These are phyloP conservation scores for Salix udensis DNA, from an alignment of 345 rosid species.

Conservation along the genomic window DNA sequence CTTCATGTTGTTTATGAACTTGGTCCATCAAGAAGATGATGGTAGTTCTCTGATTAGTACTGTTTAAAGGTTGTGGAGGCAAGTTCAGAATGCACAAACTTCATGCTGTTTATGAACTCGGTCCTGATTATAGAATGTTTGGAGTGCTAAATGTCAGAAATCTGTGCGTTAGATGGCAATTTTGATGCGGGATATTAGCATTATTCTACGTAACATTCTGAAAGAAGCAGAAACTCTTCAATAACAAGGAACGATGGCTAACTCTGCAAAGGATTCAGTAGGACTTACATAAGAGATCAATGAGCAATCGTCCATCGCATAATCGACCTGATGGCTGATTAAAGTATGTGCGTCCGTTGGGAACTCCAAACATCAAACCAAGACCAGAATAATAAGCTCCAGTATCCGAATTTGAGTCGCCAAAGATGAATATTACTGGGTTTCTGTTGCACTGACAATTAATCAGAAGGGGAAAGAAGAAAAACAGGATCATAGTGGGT, in stretches of 20 bases:
- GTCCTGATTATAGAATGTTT: not conserved
- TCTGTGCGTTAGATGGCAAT: not conserved
- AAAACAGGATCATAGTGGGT: not conserved
- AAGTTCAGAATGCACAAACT: too few relatives aligned
- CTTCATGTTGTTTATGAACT: too few relatives aligned
- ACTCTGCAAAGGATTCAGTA: not conserved
- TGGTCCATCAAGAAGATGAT: too few relatives aligned
- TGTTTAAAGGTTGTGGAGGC: too few relatives aligned
- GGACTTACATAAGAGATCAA: slow-evolving; percentile 58
- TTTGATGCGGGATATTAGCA: not conserved
- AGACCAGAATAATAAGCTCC: slow-evolving; percentile 23
- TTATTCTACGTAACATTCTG: not conserved
- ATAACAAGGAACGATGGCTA: not conserved
- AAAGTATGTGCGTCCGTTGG: slow-evolving; percentile 52
- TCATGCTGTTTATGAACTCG: not conserved
- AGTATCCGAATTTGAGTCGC: slow-evolving; percentile 27
- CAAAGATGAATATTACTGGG: slow-evolving; percentile 21
- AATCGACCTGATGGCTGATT: slow-evolving; percentile 34
- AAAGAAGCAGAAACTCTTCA: not conserved
- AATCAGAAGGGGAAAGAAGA: slow-evolving; percentile 17
- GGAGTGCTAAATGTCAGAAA: not conserved
- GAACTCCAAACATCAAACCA: slow-evolving; percentile 32
- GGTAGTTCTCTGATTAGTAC: too few relatives aligned
- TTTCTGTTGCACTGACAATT: slow-evolving; percentile 27
- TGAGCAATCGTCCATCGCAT: slow-evolving; percentile 46